Evolutionary conservation across 768 basidiomycete species (phyloP).

Genomic region (Leccinum disarticulatum): DNA sequence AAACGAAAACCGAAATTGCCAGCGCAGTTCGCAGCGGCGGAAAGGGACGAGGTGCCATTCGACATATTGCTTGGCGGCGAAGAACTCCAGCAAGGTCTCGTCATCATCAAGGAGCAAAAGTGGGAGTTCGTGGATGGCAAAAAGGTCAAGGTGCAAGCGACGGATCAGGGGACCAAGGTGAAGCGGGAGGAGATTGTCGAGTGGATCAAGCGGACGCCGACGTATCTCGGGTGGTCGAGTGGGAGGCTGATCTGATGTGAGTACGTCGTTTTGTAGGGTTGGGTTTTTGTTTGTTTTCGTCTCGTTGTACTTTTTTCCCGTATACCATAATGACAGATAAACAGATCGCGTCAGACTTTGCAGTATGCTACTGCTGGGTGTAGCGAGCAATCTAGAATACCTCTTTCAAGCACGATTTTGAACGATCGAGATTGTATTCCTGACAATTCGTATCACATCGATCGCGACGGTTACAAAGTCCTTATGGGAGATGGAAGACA

Average conservation of each 20-base stretch:
- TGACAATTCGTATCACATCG: too few species aligned
- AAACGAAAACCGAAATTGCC: slow-evolving; percentile 89
- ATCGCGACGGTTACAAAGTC: too few species aligned
- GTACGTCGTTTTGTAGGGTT: neutral
- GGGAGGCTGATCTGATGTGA: slow-evolving; percentile 26
- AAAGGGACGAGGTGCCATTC: slow-evolving; percentile 90
- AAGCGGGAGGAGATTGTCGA: slow-evolving; percentile 57
- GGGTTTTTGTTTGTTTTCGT: too few species aligned
- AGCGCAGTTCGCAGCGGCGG: slow-evolving; percentile 86
- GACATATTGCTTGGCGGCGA: slow-evolving; percentile 88
- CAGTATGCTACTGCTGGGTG: neutral
- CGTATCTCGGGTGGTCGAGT: slow-evolving; percentile 33
- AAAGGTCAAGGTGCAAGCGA: slow-evolving; percentile 60
- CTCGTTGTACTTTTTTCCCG: neutral
- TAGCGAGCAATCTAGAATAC: neutral
- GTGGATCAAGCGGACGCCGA: slow-evolving; percentile 54
- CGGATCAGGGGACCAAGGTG: slow-evolving; percentile 66
- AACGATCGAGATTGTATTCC: too few species aligned
- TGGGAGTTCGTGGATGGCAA: slow-evolving; percentile 76
- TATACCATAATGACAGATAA: neutral
- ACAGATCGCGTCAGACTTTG: too few species aligned
- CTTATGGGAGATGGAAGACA: too few species aligned
- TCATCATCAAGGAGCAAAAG: slow-evolving; percentile 88
- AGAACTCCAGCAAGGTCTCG: slow-evolving; percentile 81
- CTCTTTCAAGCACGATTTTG: neutral